Evolutionary conservation across 1,284 basidiomycete species (phyloP).

Genomic region (Lentinula novae-zelandiae): DNA sequence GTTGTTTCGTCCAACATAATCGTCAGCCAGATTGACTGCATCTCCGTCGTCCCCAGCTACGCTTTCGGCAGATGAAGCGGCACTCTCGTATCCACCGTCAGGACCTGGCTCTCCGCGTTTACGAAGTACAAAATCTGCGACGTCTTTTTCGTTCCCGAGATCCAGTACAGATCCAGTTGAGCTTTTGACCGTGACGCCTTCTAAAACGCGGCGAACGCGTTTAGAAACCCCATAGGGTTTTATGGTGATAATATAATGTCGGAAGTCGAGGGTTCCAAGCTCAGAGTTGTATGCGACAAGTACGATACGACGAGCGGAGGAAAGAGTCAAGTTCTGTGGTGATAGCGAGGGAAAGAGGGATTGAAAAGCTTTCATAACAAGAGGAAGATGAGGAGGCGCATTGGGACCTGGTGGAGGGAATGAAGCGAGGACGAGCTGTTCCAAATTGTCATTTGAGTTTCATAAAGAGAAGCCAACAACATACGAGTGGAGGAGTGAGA

Average conservation of each 20-base stretch:
- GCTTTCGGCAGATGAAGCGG: conserved; percentile 67
- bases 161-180: conserved; percentile 52
- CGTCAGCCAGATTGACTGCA: conserved; percentile 80
- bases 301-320: conserved; percentile 87
- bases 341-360: conserved; percentile 85
- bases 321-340: conserved; percentile 75
- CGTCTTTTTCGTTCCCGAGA: conserved; percentile 87
- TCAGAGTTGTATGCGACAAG: conserved; percentile 90
- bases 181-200: conserved; percentile 50
- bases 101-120: conserved; percentile 63
- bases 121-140: conserved; percentile 92
- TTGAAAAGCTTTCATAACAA: conserved; percentile 85
- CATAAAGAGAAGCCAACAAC: conserved; percentile 23
- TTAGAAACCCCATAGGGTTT: conserved; percentile 93
- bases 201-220: conserved; percentile 87
- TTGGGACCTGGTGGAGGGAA: conserved; percentile 70
- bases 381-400: conserved; percentile 66
- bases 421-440: conserved; percentile 70
- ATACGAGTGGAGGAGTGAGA: conserved; percentile 79
- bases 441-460: not conserved
- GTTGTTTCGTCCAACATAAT: conserved; percentile 95
- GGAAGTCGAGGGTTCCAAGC: conserved; percentile 85
- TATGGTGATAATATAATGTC: conserved; percentile 95
- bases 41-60: conserved; percentile 82
- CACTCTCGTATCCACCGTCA: conserved; percentile 85